Evolutionary conservation across 2,329 filamentous ascomycete species (phyloP), one percentile per base, ranked within the genome.

Genomic region (Verticillium tricorpus): DNA sequence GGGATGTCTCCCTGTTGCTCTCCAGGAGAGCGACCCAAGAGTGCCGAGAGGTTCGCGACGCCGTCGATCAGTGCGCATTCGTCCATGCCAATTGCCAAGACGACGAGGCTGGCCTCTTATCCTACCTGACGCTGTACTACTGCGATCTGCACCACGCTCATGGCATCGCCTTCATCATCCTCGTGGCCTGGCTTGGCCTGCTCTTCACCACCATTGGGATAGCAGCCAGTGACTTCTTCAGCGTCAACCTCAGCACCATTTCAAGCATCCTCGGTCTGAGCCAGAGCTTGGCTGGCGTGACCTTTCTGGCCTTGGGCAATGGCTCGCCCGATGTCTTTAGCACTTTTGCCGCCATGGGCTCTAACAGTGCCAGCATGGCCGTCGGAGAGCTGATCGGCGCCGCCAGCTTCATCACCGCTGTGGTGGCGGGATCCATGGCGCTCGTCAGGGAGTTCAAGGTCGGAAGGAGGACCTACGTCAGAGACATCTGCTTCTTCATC

Each of bases 291-390:
- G 93, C 95, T 0, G 95, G 95, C 39, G 96, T 99, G 32, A 99
- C 95, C 0, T 96, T 99, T 70, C 79, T 99, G 59, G 95, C 95
- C 9, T 96, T 99, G 76, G 95, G 95, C 66, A 99, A 99, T 79
- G 95, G 95, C 59, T 98, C 94, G 64, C 95, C 95, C 2, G 95
- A 99, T 76, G 93, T 99, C 56, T 99, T 99, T 76, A 97, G 93
- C 67, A 99, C 95, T 2, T 98, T 99, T 77, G 95, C 95, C 17
- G 96, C 95, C 68, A 98, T 99, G 92, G 89, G 89, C 70, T 97
- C 93, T 28, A 92, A 98, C 71, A 97, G 93, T 73, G 94, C 94
- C n/a, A 96, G 93, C 78, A 85, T 99, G 82, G 95, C 95, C 1
- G 88, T 99, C 50, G 95, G 95, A 56, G 95, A 99, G 78, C 82